phyloP scores from a whole-genome alignment of 108 stramenopile species.

The Chaetoceros muelleri region DNA sequence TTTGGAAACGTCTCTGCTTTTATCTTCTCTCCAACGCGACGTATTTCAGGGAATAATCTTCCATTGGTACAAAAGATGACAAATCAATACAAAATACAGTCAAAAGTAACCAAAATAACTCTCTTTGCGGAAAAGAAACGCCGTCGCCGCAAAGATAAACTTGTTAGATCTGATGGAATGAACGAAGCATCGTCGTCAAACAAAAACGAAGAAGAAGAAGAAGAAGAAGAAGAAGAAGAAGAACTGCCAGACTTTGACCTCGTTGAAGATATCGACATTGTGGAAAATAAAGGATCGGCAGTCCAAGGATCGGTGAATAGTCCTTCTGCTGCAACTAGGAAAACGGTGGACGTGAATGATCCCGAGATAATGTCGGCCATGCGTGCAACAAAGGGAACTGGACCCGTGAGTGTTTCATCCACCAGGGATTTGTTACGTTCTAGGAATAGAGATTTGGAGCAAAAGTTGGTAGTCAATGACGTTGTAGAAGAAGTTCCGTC shows the following conservation, averaged over 20 bases:
- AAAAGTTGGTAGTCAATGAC: slow-evolving; percentile 37
- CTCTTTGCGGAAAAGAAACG: slow-evolving; percentile 16
- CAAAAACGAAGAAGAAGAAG: slow-evolving; percentile 1
- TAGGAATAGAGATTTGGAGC: slow-evolving; percentile 36
- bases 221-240: slow-evolving; percentile 2
- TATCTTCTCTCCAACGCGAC: not conserved
- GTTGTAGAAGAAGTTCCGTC: slow-evolving; percentile 38
- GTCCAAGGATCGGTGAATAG: not conserved
- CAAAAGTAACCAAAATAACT: not conserved
- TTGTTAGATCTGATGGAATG: not conserved
- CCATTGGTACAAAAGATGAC: not conserved
- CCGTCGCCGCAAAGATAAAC: slow-evolving; percentile 19
- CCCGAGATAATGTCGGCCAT: slow-evolving; percentile 24
- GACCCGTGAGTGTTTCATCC: slow-evolving; percentile 2
- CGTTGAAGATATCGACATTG: slow-evolving; percentile 28
- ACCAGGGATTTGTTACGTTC: slow-evolving; percentile 26
- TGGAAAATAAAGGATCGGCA: slow-evolving; percentile 16
- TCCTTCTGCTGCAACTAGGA: slow-evolving; percentile 1
- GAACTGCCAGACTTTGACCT: slow-evolving; percentile 75
- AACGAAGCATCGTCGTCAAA: not conserved
- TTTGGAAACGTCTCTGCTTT: too few relatives aligned
- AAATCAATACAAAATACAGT: too few relatives aligned
- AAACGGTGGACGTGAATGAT: slow-evolving; percentile 7
- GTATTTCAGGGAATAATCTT: too few relatives aligned
- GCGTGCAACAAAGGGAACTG: not conserved